Percentiles rank a stretch among this genome's conserved stretches.
Evolutionary conservation across 176 grass and related monocot species (phyloP).

Genomic region (Metroxylon sagu): DNA sequence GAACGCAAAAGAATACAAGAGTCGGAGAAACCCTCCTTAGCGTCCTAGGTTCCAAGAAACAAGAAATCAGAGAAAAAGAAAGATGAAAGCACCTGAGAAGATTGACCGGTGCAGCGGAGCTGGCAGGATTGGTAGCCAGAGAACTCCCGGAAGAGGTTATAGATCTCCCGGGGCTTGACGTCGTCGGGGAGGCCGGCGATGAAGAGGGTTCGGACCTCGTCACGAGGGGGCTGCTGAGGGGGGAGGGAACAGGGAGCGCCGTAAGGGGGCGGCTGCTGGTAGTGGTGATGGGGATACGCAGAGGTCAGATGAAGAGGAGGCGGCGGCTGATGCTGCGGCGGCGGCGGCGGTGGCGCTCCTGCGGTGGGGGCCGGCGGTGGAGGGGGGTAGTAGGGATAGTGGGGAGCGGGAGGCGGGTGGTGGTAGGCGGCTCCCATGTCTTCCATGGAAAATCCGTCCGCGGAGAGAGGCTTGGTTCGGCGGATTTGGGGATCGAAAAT

Average conservation of each 20-base stretch:
- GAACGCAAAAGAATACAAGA: too few species aligned
- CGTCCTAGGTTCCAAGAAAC: too few species aligned
- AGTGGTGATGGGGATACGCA: slow-evolving; percentile 9
- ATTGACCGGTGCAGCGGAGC: slow-evolving; percentile 47
- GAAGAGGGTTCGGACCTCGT: slow-evolving; percentile 88
- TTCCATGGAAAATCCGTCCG: slow-evolving; percentile 6
- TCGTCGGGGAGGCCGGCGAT: slow-evolving; percentile 71
- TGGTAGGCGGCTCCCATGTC: slow-evolving; percentile 47
- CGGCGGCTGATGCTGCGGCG: slow-evolving; percentile 1
- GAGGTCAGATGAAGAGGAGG: slow-evolving; percentile 13
- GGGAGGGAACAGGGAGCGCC: slow-evolving; percentile 12
- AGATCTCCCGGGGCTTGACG: slow-evolving; percentile 74
- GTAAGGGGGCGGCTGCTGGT: slow-evolving; percentile 8
- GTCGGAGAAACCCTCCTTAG: too few species aligned
- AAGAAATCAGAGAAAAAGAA: too few species aligned
- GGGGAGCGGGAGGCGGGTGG: slow-evolving; percentile 18
- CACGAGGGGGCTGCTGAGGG: slow-evolving; percentile 5
- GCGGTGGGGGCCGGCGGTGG: slow-evolving; percentile 27
- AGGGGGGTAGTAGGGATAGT: slow-evolving; percentile 20
- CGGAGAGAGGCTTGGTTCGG: too few species aligned
- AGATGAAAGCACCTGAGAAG: slow-evolving; percentile 38
- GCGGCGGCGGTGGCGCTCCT: slow-evolving; percentile 27
- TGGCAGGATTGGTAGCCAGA: slow-evolving; percentile 69
- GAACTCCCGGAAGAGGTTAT: slow-evolving; percentile 93
- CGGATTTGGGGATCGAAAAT: too few species aligned